Base-by-base conservation (phyloP, 495 filamentous ascomycete genomes). In the Penicillium lividum region DNA sequence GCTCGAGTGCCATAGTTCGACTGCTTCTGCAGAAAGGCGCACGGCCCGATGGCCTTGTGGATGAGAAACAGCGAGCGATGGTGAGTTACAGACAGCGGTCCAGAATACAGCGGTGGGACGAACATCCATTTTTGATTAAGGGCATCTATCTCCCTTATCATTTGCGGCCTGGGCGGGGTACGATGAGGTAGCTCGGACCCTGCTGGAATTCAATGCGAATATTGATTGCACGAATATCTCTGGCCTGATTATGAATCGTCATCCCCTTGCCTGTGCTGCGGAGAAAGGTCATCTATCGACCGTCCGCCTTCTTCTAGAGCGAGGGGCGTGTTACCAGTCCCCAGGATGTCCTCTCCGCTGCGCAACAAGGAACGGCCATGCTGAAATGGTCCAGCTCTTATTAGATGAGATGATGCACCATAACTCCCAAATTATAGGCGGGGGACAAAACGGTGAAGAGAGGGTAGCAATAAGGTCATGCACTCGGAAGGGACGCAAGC, bases 401-500 rank as follows among this genome's bases (percentile, higher is more conserved):
- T 31, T 51, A 30, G 48, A 51, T 51, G 48, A 51, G 48, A 51
- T 51, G 48, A 51, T 51, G n/a, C 48, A 51, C 8, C 48, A 51
- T 16, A 4, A 34, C 8, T 51, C 48, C 48, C 48, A 0, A 51
- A 30, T 51, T 33, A 51, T 28, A 34, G 28, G 4, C 29, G 27
- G 28, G 29, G 48, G 34, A 38, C 8, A 51, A 5, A 33, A 9
- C 34, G 29, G 4, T 1, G 48, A 49, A 8, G 46, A 28, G 18
- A 49, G 30, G 46, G 18, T 29, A 8, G 46, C 4, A 6, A 49
- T 8, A 49, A 16, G 38, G 11, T 7, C 1, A 25, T 44, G n/a
- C 22, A 6, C 22, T 15, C 38, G 11, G 22, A 44, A 44, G 4
- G 11, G 4, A 51, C 8, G 15, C 0, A 51, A 30, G 7, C 48